A percentile compares a stretch with the other conserved stretches of the same genome.
phyloP scores from a whole-genome alignment of 208 protist genomes.

The Entamoeba nuttalli region DNA sequence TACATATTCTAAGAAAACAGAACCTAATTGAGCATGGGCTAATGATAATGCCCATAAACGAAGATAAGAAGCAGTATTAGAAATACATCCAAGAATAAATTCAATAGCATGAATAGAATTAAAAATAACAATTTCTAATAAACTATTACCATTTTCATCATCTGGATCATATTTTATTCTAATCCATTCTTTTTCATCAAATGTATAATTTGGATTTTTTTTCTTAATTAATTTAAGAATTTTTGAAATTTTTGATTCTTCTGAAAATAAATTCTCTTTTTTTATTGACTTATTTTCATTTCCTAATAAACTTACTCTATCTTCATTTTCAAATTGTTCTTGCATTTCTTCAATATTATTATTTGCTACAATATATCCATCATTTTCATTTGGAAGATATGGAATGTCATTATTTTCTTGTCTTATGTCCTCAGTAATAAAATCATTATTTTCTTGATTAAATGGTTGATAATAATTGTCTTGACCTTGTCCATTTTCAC shows the following conservation, averaged over 20 bases:
- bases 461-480: background rate
- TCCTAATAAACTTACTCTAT: background rate
- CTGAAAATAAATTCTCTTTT: background rate
- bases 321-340: background rate
- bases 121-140: slow-evolving; percentile 80
- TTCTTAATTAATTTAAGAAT: background rate
- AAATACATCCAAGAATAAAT: slow-evolving; percentile 89
- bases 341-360: background rate
- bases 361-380: too few relatives aligned
- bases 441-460: background rate
- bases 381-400: background rate
- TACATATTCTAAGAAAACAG: slow-evolving; percentile 27
- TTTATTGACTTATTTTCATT: background rate
- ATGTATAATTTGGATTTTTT: background rate
- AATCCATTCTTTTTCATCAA: background rate
- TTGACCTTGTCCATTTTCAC: background rate
- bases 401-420: background rate
- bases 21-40: slow-evolving; percentile 67
- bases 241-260: background rate
- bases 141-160: slow-evolving; percentile 34
- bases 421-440: background rate
- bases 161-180: background rate
- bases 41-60: slow-evolving; percentile 98
- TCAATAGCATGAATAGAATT: slow-evolving; percentile 98
- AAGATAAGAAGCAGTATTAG: slow-evolving; percentile 98